Evolutionary conservation across 2,329 filamentous ascomycete genomes (phyloP).

Genomic region (Epichloe aotearoae): DNA sequence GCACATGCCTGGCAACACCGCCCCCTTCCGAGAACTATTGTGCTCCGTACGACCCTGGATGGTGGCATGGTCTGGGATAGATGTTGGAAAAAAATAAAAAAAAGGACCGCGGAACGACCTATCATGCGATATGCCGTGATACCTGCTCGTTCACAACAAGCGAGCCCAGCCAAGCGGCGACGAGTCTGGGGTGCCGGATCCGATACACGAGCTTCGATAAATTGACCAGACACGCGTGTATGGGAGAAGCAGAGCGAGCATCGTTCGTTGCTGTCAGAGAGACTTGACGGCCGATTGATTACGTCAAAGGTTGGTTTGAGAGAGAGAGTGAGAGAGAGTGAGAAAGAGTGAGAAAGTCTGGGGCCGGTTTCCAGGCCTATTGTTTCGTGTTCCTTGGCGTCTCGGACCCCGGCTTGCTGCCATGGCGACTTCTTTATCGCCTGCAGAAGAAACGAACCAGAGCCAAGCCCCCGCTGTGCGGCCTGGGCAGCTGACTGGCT

Average conservation of each 20-base stretch:
- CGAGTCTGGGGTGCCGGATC: too few relatives aligned
- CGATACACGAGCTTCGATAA: too few relatives aligned
- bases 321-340: too few relatives aligned
- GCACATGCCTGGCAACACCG: not conserved
- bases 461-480: not conserved
- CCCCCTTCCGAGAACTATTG: not conserved
- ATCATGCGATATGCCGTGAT: too few relatives aligned
- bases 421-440: slow-evolving; percentile 11
- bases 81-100: fast-evolving
- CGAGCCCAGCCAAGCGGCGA: not conserved
- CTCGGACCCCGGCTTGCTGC: slow-evolving; percentile 10
- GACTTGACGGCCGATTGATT: too few relatives aligned
- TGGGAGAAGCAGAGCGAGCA: too few relatives aligned
- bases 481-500: slow-evolving; percentile 1
- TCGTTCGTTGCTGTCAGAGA: too few relatives aligned
- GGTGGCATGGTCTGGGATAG: not conserved
- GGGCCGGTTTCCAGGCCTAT: not conserved
- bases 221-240: too few relatives aligned
- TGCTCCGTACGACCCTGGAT: not conserved
- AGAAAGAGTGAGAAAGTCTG: too few relatives aligned
- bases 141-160: not conserved
- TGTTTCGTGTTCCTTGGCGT: slow-evolving; percentile 6
- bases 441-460: not conserved
- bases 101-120: not conserved
- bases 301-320: too few relatives aligned